Base-by-base conservation (phyloP, 768 basidiomycete species). In the Pleurotus tuoliensis region DNA sequence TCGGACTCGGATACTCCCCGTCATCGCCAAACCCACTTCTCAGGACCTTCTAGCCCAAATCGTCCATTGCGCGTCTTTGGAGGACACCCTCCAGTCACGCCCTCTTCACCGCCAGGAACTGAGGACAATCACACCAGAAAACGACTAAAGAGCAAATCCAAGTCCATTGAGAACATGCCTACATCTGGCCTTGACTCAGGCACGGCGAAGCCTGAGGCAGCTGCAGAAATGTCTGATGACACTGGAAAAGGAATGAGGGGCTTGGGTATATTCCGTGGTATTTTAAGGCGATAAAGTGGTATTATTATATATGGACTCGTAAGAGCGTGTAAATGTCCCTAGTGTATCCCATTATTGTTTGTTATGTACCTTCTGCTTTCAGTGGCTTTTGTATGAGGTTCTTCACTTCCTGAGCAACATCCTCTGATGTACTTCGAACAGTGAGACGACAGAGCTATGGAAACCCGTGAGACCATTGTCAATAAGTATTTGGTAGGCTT, bases 341-440 rank as follows among this genome's bases (percentile, higher is more conserved):
- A 11, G 46, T 58, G 52, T 54, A 54, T 57, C 5, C 11, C 37
- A 16, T 46, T 12, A 18, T 18, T 37, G 39, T 41, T 40, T 27
- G 2, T 51, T 40, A 39, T 53, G 38, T 27, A 24, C 30, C 60
- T 22, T 64, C 66, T 59, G 68, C 62, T 57, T 72, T 70, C 61
- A 83, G 64, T 47, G 71, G 72, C 63, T 76, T 79, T 61, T 79
- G 75, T 59, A 82, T 63, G 59, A 81, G 67, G 67, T 77, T 82
- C 66, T 85, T 80, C 43, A 90, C 85, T 67, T 90, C 88, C 3
- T 69, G 61, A 40, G 91, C 89, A 7, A 98, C 94, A 8, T 87
- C 82, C 68, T 94, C 94, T 55, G 97, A 98, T 3, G 97, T 98
- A 66, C 94, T 96, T 66, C 97, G 82, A 44, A 98, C 82, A 5